phyloP scores from a whole-genome alignment of 1,284 basidiomycete species.

The Cryptococcus sp. region DNA sequence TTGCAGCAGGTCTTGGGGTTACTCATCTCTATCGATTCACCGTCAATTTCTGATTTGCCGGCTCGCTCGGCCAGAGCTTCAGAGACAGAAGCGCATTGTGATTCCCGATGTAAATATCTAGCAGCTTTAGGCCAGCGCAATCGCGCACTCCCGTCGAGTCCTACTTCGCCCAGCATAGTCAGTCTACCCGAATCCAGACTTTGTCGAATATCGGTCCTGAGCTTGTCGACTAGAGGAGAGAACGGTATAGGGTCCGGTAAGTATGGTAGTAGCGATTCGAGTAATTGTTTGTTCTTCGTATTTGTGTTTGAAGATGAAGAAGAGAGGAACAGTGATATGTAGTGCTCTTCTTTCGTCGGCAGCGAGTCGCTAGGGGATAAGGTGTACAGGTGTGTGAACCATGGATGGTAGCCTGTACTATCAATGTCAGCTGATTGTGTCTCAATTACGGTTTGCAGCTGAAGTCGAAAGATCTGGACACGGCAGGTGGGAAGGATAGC shows the following conservation, averaged over 20 bases:
- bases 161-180: slow-evolving; percentile 56
- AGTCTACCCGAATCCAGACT: slow-evolving; percentile 23
- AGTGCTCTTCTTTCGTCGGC: slow-evolving; percentile 48
- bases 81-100: neutral
- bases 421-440: neutral
- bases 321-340: slow-evolving; percentile 47
- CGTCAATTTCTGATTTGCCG: neutral
- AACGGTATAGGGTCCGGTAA: slow-evolving; percentile 47
- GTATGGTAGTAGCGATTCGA: slow-evolving; percentile 34
- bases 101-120: slow-evolving; percentile 20
- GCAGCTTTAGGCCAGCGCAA: slow-evolving; percentile 40
- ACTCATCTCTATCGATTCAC: no score
- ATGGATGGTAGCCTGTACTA: slow-evolving; percentile 54
- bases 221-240: slow-evolving; percentile 21
- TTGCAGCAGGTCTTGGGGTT: no score
- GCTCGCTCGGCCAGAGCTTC: neutral
- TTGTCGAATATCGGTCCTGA: slow-evolving; percentile 25
- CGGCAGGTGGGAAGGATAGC: neutral
- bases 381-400: slow-evolving; percentile 55
- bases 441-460: neutral
- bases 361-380: slow-evolving; percentile 20
- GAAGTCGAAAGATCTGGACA: neutral
- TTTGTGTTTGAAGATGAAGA: slow-evolving; percentile 10
- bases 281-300: slow-evolving; percentile 8
- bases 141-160: slow-evolving; percentile 53